Evolutionary conservation across 495 filamentous ascomycete species (phyloP), one percentile per base, ranked within the genome.

Genomic region (Thozetella sp.): DNA sequence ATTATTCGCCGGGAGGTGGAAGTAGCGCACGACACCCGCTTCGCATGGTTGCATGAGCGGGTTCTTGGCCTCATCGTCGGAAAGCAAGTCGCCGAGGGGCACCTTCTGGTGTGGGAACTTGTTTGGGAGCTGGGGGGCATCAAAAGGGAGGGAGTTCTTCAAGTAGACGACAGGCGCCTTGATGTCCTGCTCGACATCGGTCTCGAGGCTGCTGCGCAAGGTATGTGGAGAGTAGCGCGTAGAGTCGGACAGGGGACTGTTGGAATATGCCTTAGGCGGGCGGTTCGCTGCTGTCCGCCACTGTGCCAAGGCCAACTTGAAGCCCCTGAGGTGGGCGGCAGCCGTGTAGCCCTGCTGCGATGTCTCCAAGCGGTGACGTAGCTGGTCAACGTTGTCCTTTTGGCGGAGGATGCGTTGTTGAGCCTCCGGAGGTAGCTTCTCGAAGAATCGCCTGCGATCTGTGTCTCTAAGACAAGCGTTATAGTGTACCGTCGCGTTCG

Each of bases 1-100:
- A 55, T 76, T 74, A 57, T 76, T 76, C 20, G 67, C 66, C 11
- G 72, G 72, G 20, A 76, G 61, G 48, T 76, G 72, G 30, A 76
- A 69, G 53, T 74, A 74, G 2, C 70, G 60, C 19, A 74, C 52
- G 19, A 66, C 43, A 25, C 56, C 56, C 24, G 60, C 51, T 2
- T 63, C 63, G 57, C 52, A 54, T 23, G 57, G 27, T 22, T 67
- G 66, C 64, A 71, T 63, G 9, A 74, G 55, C 23, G 65, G 67
- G 50, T 71, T 72, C 15, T 59, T 55, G 19, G 50, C 25, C 19
- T 52, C 37, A 57, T 69, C 61, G 9, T 66, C 60, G 1, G 61
- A 58, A 9, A 72, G 57, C 51, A 72, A 51, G 54, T 66, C 59
- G 12, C 53, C 51, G 51, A 72, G 30, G 26, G 57, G 48, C 11